These are phyloP conservation scores for Saccharomycopsis fibuligera DNA, from an alignment of 805 yeast species.

Conservation along the genomic window DNA sequence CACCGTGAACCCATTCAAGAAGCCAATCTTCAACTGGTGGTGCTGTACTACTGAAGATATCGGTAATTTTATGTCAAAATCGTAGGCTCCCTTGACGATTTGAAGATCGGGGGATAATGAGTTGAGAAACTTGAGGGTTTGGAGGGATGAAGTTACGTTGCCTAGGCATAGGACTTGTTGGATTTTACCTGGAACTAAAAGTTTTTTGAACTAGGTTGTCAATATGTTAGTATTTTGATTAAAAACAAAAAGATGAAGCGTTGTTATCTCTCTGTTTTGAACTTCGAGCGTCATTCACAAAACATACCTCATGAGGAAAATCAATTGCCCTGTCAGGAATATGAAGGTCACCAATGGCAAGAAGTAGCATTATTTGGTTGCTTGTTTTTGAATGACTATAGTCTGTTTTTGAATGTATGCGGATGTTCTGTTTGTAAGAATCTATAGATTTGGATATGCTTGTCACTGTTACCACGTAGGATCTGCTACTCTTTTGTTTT, in stretches of 20 bases:
- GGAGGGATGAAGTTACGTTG: constrained; percentile 63
- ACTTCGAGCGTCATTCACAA: background rate
- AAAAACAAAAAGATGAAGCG: background rate
- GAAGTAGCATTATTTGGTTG: constrained; percentile 70
- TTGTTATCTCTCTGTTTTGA: too few relatives aligned
- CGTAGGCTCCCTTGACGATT: constrained; percentile 79
- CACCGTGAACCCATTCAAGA: constrained; percentile 76
- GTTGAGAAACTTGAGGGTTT: constrained; percentile 58
- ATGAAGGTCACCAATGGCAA: constrained; percentile 85
- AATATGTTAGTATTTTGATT: constrained; percentile 7
- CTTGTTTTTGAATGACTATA: too few relatives aligned
- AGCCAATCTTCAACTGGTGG: constrained; percentile 73
- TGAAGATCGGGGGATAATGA: constrained; percentile 66
- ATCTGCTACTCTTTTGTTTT: too few relatives aligned
- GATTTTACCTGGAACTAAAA: constrained; percentile 80
- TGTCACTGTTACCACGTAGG: too few relatives aligned
- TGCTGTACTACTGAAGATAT: constrained; percentile 56
- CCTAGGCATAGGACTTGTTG: constrained; percentile 83
- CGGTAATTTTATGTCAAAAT: constrained; percentile 48
- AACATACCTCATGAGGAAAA: constrained; percentile 37
- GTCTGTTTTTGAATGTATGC: too few relatives aligned
- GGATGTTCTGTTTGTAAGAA: too few relatives aligned
- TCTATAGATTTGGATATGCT: too few relatives aligned
- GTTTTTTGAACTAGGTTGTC: constrained; percentile 54
- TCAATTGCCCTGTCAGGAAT: constrained; percentile 81